phyloP scores from a whole-genome alignment of 1,284 basidiomycete genomes.

The Heterobasidion irregulare region DNA sequence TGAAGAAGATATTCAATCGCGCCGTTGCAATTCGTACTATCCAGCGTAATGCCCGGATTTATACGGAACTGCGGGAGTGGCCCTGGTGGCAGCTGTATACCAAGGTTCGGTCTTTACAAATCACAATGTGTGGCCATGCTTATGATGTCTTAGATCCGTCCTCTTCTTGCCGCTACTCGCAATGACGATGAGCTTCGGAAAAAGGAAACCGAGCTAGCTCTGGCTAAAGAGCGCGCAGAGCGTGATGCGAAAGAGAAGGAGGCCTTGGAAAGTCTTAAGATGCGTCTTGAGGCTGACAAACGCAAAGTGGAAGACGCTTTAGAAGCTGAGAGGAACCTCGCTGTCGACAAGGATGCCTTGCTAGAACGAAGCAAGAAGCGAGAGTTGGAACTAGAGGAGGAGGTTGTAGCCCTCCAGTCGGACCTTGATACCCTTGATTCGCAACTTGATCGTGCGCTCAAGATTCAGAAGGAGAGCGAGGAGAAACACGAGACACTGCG shows the following conservation, averaged over 20 bases:
- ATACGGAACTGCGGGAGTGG: conserved; percentile 88
- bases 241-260: conserved; percentile 78
- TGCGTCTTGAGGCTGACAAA: conserved; percentile 77
- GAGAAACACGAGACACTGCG: conserved; percentile 69
- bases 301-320: conserved; percentile 75
- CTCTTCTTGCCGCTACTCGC: conserved; percentile 86
- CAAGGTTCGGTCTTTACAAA: conserved; percentile 40
- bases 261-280: conserved; percentile 71
- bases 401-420: conserved; percentile 70
- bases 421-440: conserved; percentile 84
- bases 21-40: conserved; percentile 89
- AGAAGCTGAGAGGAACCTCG: conserved; percentile 74
- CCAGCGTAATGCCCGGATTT: conserved; percentile 90
- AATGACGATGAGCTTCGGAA: conserved; percentile 88
- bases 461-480: conserved; percentile 69
- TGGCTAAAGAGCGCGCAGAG: conserved; percentile 81
- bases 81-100: conserved; percentile 99
- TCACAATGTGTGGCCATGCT: background rate
- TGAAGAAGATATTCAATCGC: conserved; percentile 93
- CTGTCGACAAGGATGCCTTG: conserved; percentile 80
- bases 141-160: conserved; percentile 57
- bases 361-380: conserved; percentile 81
- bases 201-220: conserved; percentile 81
- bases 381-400: conserved; percentile 82
- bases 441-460: conserved; percentile 77